Evolutionary conservation across 495 filamentous ascomycete genomes (phyloP), one percentile per base, ranked within the genome.

Genomic region (Podospora bellae-mahoneyi): DNA sequence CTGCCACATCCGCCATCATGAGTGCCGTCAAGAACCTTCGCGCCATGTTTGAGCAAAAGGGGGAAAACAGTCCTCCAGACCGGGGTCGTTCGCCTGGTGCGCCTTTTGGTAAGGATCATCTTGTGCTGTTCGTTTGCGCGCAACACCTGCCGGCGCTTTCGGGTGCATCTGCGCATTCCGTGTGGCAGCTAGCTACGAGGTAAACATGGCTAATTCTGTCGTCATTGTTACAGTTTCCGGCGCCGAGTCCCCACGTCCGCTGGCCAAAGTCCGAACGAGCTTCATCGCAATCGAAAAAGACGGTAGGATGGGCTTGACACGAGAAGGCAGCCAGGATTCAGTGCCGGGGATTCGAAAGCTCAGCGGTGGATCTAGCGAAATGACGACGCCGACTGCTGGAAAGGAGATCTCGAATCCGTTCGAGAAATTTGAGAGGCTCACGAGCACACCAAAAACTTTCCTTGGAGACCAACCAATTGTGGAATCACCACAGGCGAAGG

Each of bases 41-140:
- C 66, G 93, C 93, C 72, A 92, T 92, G 84, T 97, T 97, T 76
- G 93, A 97, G 83, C 89, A 86, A 71, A 87, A 86, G 74, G 84
- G 84, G 71, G 83, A 84, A 53, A 78, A 79, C 13, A 88, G 87
- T 58, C 87, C 90, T 64, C 89, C 90, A 39, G 87, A 90, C 66
- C 88, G 91, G 76, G 91, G 92, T 66, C 85, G 90, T 75, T 92
- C 91, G 55, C 89, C 91, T 65, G 88, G 83, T 64, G 81, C 74
- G 28, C 72, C 76, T 26, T 63, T 60, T 65, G 58, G 75, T 78
- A 75, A 75, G 74, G 57, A 68, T 39, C 13, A 58, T 65, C 64
- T 70, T 61, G 30, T 32, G 9, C 13, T 48, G 39, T 48, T 48
- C 39, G 30, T 32, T 64, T 39, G 53, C 1, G 9, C 39, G 3